Percentiles rank a stretch among this genome's conserved stretches.
Conservation (phyloP, 2,329 filamentous ascomycete genomes). For the Cylindrodendrum hubeiense region DNA sequence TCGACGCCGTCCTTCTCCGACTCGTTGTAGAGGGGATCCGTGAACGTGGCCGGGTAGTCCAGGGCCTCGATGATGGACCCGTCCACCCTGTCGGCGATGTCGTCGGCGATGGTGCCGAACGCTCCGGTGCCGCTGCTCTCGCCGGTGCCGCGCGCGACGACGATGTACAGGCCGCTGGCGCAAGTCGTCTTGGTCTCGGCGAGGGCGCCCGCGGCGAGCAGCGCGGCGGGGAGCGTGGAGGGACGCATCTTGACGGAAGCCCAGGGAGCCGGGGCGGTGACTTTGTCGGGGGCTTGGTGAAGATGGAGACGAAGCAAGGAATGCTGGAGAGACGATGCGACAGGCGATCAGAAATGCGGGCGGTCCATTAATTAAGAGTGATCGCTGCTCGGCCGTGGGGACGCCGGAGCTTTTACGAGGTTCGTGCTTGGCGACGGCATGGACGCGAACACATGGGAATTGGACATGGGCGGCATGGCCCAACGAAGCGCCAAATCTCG, state of each 20-base stretch:
- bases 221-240: conserved; percentile 35
- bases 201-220: conserved; percentile 40
- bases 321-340: not conserved
- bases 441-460: conserved; percentile 4
- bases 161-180: conserved; percentile 53
- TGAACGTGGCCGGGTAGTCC: conserved; percentile 54
- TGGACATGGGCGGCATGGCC: not conserved
- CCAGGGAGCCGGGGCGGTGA: not conserved
- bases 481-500: not conserved
- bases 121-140: conserved; percentile 51
- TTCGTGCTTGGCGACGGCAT: not conserved
- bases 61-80: conserved; percentile 50
- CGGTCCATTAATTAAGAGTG: conserved; percentile 2
- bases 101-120: conserved; percentile 49
- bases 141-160: conserved; percentile 54
- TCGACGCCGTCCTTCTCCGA: conserved; percentile 52
- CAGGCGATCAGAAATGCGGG: conserved; percentile 5
- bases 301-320: not conserved
- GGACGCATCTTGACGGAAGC: conserved; percentile 34
- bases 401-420: conserved; percentile 7
- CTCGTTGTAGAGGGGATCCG: conserved; percentile 47
- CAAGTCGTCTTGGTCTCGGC: conserved; percentile 44
- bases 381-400: conserved; percentile 1
- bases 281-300: not conserved
- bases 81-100: conserved; percentile 49